Evolutionary conservation across 2,329 filamentous ascomycete genomes (phyloP), one percentile per base, ranked within the genome.

Genomic region (Claviceps quebecensis): DNA sequence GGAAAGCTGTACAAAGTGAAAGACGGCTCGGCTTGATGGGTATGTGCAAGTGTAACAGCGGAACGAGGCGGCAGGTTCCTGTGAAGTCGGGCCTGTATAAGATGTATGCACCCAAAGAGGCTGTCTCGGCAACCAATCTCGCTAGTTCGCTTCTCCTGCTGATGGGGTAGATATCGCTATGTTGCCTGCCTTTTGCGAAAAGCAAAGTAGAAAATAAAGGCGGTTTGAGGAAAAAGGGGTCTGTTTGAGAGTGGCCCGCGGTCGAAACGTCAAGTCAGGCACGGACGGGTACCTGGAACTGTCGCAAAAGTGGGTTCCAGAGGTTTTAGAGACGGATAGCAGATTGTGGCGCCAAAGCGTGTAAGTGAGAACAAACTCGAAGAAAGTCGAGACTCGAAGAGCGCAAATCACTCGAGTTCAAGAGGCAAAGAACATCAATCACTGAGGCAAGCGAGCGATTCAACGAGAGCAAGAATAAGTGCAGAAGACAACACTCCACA

Each of bases 281-380:
- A 53, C 50, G 49, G 49, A 57, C 57, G 56, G 55, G 56, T 55
- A 58, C 57, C 58, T 59, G 56, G 53, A 53, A 49, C 53, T 55
- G 54, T 50, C 47, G 49, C 52, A 51, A 45, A 41, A 51, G 52
- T 53, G 47, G 51, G 36, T 53, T 50, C 37, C 44, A 43, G 19
- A 47, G 34, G 41, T 50, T 34, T 13, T 17, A 36, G 13, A 49
- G 48, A 54, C 46, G 40, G 52, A 56, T 50, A 50, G 50, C 52
- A 50, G 52, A 51, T 53, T 43, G 55, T 55, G 54, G 56, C 53
- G 55, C 52, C 49, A 26, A 26, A 13, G 41, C 16, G 48, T 54
- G 47, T 53, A 51, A 49, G 41, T 53, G 45, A 49, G 19, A 51
- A 48, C 45, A 53, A 49, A 44, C 36, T 43, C 14, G 49, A 46